These are phyloP conservation scores for Globisporangium nagaii DNA, from an alignment of 352 stramenopile genomes.

Conservation along the genomic window DNA sequence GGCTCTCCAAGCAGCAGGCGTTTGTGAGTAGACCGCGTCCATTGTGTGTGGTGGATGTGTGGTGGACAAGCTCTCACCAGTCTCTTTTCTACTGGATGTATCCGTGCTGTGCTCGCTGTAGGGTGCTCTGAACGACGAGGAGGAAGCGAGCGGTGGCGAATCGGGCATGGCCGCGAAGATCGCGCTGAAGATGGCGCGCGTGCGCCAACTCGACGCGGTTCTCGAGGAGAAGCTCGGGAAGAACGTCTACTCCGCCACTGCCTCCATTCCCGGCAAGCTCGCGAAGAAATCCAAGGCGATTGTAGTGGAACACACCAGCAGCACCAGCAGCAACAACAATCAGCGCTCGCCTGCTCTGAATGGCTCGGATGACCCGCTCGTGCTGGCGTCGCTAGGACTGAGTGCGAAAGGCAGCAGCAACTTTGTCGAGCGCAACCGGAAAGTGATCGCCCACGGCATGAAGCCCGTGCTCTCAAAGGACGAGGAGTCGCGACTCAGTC, in stretches of 20 bases:
- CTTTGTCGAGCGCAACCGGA: slow-evolving; percentile 53
- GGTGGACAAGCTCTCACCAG: neutral
- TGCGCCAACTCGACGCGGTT: slow-evolving; percentile 52
- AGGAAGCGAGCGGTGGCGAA: slow-evolving; percentile 20
- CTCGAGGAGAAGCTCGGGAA: slow-evolving; percentile 62
- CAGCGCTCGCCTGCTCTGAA: neutral
- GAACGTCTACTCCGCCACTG: slow-evolving; percentile 32
- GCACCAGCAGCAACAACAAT: slow-evolving; percentile 7
- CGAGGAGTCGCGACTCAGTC: slow-evolving; percentile 37
- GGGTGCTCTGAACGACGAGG: slow-evolving; percentile 39
- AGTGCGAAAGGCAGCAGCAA: slow-evolving; percentile 10
- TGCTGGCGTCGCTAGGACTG: neutral
- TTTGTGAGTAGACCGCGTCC: slow-evolving; percentile 30
- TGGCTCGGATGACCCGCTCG: neutral
- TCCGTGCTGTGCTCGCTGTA: slow-evolving; percentile 13
- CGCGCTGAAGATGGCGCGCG: slow-evolving; percentile 62
- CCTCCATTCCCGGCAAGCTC: slow-evolving; percentile 18
- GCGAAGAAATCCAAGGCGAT: neutral
- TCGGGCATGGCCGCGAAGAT: slow-evolving; percentile 45
- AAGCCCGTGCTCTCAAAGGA: slow-evolving; percentile 48
- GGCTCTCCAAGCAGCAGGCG: slow-evolving; percentile 60
- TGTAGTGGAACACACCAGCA: neutral
- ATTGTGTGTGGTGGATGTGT: neutral
- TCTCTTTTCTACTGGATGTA: neutral
- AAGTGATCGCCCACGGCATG: slow-evolving; percentile 43